Base-by-base conservation (phyloP, 2,329 filamentous ascomycete species). In the Alternaria arbusti region DNA sequence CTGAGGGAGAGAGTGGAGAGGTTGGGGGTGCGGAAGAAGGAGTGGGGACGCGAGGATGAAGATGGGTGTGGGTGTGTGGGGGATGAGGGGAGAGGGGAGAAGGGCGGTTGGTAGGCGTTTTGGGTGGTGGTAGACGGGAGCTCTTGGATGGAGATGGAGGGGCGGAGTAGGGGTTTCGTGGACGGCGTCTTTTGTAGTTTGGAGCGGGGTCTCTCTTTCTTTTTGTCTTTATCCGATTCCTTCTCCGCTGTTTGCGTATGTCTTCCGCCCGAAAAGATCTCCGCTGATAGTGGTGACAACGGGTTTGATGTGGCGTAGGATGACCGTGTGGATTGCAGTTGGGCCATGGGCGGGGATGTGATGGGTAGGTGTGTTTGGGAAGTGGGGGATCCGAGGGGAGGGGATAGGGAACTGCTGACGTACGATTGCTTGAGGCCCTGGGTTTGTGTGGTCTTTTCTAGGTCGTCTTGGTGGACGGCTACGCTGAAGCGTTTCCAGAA, bases 401-500 rank as follows among this genome's bases (percentile, higher is more conserved):
- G 54, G 43, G 67, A 62, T 10, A 62, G 61, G 63, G 70, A 65
- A 64, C 54, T 62, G 56, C 69, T 65, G 60, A 78, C 79, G 67
- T 80, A 83, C 82, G 78, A 72, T 62, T 81, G 78, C 65, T 81
- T 77, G 32, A 77, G 61, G 46, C 78, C 64, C 58, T 64, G 57
- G 63, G 61, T 22, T 54, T 64, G 57, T 61, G 60, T 25, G 52
- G 60, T 46, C 59, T 74, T 72, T 5, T 75, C 74, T 67, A 85
- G 82, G 70, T 88, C 86, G 67, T 88, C 85, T 55, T 82, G 76
- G 72, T 88, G 87, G 1, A 88, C 85, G 40, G 87, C 87, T 54
- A 82, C 76, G 63, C 85, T 87, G 80, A 89, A 89, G 70, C 87
- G 85, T 59, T 84, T 83, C 87, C 87, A 89, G 79, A 89, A 89